These are phyloP conservation scores for Aphanomyces euteiches DNA, from an alignment of 352 stramenopile genomes.

Conservation along the genomic window DNA sequence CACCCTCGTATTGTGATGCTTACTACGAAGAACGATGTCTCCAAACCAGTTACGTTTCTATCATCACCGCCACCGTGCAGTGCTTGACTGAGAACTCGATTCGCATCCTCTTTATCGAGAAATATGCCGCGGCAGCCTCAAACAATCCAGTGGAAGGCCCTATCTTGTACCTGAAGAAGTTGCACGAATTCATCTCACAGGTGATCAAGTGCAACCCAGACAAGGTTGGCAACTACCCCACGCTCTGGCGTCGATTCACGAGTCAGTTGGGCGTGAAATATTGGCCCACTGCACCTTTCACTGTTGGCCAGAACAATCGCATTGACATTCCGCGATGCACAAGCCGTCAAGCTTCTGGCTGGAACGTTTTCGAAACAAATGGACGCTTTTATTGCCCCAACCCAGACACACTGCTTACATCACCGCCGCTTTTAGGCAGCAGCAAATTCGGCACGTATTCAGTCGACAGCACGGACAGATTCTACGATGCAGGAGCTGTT, in stretches of 20 bases:
- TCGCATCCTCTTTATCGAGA: constrained; percentile 25
- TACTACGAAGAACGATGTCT: constrained; percentile 24
- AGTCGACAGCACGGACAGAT: neutral
- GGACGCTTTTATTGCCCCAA: constrained; percentile 8
- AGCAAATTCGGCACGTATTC: neutral
- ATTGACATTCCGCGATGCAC: constrained; percentile 20
- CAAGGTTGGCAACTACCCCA: constrained; percentile 25
- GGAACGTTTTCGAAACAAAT: constrained; percentile 1
- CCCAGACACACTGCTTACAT: constrained; percentile 1
- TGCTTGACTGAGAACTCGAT: constrained; percentile 27
- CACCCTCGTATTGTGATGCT: constrained; percentile 20
- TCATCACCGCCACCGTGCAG: constrained; percentile 21
- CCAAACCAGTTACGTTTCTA: constrained; percentile 17
- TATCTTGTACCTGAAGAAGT: constrained; percentile 28
- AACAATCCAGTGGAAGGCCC: constrained; percentile 20
- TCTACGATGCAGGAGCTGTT: neutral
- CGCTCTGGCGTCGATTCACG: constrained; percentile 15
- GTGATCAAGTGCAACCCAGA: constrained; percentile 22
- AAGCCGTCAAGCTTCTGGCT: constrained; percentile 3
- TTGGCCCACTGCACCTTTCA: constrained; percentile 17
- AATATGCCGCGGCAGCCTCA: constrained; percentile 14
- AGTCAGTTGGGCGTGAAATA: constrained; percentile 12
- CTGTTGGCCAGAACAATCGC: constrained; percentile 8
- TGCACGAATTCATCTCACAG: constrained; percentile 23
- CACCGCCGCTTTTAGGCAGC: neutral